Base-by-base conservation (phyloP, 2,329 filamentous ascomycete genomes). In the Teratosphaeria viscida region DNA sequence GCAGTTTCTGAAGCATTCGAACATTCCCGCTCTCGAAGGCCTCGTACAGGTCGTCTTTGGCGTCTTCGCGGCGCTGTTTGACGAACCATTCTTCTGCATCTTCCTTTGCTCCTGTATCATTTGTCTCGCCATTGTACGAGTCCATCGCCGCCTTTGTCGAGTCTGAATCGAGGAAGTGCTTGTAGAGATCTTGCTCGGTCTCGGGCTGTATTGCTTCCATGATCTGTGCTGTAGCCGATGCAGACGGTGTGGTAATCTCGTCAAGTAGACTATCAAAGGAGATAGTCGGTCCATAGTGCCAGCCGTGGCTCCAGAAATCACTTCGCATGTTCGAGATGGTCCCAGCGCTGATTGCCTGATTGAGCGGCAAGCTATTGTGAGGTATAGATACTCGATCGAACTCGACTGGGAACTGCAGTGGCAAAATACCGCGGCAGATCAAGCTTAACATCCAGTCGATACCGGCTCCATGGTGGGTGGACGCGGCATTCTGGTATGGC, bases 131-230 rank as follows among this genome's bases (percentile, higher is more conserved):
- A 52, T 53, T 32, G 59, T 19, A 47, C 32, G 8, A 34, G 49
- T 34, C 26, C 34, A 26, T 10, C 14, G n/a, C 19, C 6, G 23
- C 26, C n/a, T 10, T 27, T 16, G 34, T 23, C 12, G 47, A n/a
- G 16, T 32, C 27, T 55, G 19, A 6, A 14, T 43, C 37, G 12
- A 43, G 37, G 11, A 43, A 43, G 16, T 57, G 55, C 11, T 83
- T 79, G 61, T 83, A 83, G 6, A 80, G 65, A 58, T 82, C 81
- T 57, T 82, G 68, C 63, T 85, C 82, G 0, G 77, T 81, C 23
- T 60, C 61, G 3, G 66, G 63, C 19, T 57, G 23, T 19, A 8
- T 32, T 12, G 16, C 27, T 57, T 56, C 59, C 63, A 39, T 35
- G 59, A 2, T 60, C 59, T 16, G 60, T 35, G 6, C 56, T 11